These are phyloP conservation scores for Telfairia occidentalis DNA, from an alignment of 331 rosid genomes.

Conservation along the genomic window DNA sequence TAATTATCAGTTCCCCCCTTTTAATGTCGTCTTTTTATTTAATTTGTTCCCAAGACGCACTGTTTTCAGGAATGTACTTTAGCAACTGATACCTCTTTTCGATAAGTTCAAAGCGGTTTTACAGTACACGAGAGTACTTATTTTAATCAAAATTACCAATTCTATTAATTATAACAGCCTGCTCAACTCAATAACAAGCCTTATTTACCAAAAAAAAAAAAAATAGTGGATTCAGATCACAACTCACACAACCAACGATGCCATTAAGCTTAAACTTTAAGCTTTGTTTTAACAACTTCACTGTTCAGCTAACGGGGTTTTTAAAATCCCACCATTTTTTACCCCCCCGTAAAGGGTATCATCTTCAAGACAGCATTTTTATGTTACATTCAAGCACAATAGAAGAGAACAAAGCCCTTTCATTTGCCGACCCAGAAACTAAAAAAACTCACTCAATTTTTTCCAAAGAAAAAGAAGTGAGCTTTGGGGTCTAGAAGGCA, in stretches of 20 bases:
- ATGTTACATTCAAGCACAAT: background rate
- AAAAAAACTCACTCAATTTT: background rate
- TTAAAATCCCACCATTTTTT: background rate
- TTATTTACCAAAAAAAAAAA: background rate
- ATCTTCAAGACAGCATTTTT: background rate
- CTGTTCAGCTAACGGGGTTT: background rate
- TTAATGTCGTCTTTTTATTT: background rate
- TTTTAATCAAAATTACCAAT: background rate
- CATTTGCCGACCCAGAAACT: background rate
- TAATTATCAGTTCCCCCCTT: background rate
- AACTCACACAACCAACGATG: background rate
- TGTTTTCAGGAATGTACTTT: background rate
- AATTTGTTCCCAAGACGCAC: background rate
- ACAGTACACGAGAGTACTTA: background rate
- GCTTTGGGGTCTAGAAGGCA: background rate
- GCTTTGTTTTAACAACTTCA: background rate
- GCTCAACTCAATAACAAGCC: too few species aligned
- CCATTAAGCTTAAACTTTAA: background rate
- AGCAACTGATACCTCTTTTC: slow-evolving; percentile 5
- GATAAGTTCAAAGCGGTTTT: background rate
- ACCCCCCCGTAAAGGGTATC: background rate
- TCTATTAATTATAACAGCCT: background rate
- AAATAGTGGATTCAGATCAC: background rate
- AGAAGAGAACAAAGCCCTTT: background rate
- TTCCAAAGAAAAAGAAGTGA: background rate